Evolutionary conservation across 305 asterid species (phyloP).

Genomic region (Fraxinus velutina): DNA sequence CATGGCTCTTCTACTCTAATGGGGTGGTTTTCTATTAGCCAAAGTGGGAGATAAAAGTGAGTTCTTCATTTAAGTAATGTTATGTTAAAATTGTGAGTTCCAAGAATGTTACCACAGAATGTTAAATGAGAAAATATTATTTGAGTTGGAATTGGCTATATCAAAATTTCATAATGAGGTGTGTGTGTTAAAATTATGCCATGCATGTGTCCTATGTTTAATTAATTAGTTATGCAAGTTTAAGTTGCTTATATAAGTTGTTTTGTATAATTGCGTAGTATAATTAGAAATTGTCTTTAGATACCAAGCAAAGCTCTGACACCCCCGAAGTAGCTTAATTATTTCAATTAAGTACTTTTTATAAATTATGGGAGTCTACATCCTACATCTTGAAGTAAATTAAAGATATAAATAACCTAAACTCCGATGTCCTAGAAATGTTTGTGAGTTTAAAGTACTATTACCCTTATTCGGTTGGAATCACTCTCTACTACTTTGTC

Average conservation of each 20-base stretch:
- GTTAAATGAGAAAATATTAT: neutral
- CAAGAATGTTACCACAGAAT: neutral
- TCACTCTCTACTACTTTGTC: neutral
- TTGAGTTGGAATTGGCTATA: neutral
- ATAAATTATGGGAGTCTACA: neutral
- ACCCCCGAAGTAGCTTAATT: neutral
- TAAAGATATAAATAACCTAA: neutral
- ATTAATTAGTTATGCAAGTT: neutral
- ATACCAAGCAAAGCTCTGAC: neutral
- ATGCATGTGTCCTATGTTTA: neutral
- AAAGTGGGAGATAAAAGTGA: neutral
- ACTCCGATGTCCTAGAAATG: neutral
- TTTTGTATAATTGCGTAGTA: neutral
- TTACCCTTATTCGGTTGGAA: neutral
- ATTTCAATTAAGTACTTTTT: neutral
- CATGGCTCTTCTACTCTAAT: neutral
- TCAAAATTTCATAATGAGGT: neutral
- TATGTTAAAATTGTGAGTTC: neutral
- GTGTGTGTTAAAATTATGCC: neutral
- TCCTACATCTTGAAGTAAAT: neutral
- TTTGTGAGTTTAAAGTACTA: neutral
- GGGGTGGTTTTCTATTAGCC: neutral
- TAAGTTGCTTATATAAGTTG: neutral
- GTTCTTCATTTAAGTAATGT: neutral
- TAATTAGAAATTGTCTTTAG: neutral